phyloP scores from a whole-genome alignment of 257 asterid genomes.

The Sherardia arvensis region DNA sequence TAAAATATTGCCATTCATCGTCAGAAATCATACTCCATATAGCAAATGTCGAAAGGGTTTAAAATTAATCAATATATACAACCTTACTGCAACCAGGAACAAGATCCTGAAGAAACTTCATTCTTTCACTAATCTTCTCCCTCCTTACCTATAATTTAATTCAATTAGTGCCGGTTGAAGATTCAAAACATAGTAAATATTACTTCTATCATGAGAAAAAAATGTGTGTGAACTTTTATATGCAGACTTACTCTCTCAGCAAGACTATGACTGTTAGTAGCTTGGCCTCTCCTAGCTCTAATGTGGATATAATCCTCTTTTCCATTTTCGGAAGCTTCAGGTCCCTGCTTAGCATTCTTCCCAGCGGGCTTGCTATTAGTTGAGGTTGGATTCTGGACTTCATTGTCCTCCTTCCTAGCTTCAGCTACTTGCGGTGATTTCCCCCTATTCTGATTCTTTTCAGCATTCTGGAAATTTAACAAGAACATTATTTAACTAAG shows the following conservation, averaged over 20 bases:
- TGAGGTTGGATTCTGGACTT: constrained; percentile 29
- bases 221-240: background rate
- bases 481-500: constrained; percentile 5
- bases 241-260: constrained; percentile 65
- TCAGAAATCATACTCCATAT: constrained; percentile 13
- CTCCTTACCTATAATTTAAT: constrained; percentile 51
- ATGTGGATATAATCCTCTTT: constrained; percentile 80
- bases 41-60: background rate
- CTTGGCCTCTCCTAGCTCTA: constrained; percentile 89
- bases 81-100: constrained; percentile 93
- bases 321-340: constrained; percentile 66
- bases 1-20: constrained; percentile 23
- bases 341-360: constrained; percentile 52
- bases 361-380: constrained; percentile 40
- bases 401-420: constrained; percentile 25
- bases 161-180: constrained; percentile 6
- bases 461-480: constrained; percentile 9
- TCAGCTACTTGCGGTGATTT: constrained; percentile 28
- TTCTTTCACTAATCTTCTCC: constrained; percentile 78
- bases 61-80: background rate
- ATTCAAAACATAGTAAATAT: background rate
- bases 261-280: constrained; percentile 84
- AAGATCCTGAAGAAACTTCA: constrained; percentile 67
- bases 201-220: background rate
- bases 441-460: background rate